Evolutionary conservation across 371 early-diverging fungal genomes (phyloP), one percentile per base, ranked within the genome.

Genomic region (Amoeboaphelidium occidentale): DNA sequence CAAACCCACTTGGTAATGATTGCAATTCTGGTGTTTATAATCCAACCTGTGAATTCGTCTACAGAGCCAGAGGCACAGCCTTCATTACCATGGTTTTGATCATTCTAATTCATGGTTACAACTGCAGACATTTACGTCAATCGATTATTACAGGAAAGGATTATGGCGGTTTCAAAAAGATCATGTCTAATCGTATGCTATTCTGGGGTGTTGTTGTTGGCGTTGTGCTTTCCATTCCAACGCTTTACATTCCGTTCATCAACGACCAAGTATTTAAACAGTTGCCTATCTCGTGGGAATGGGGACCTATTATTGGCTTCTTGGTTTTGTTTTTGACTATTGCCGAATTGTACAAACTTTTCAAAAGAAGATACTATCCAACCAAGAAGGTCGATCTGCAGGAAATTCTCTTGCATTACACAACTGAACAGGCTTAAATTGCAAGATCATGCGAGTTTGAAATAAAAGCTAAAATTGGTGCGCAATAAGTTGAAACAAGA

Each of bases 61-160:
- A 68, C 66, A 72, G 71, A 28, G 80, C 78, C 3, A 79, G 83
- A 51, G 81, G 74, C 53, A 67, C 75, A 0, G 65, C 74, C 22
- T 83, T 78, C 53, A 66, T 74, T 6, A 69, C 75, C 1, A 53
- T 79, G 46, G 76, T 79, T 0, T 53, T 74, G 3, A 60, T 75
- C 20, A 59, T 79, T 20, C 58, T 84, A 13, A 54, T 56, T 25
- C 58, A 58, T 28, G 58, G 55, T 17, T 51, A 51, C 48, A 58
- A 58, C 27, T 58, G 58, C 47, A 53, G 58, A 17, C 52, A 58
- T 45, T 63, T 80, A 24, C 64, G 72, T 43, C 54, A 68, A 1
- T 66, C 77, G 21, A 69, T 73, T 46, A 78, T 75, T 73, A 55
- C 42, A 25, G 55, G 46, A 44, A 49, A 59, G 48, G 25, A 62